Evolutionary conservation across 495 filamentous ascomycete genomes (phyloP), one percentile per base, ranked within the genome.

Genomic region (Penicillium desertorum): DNA sequence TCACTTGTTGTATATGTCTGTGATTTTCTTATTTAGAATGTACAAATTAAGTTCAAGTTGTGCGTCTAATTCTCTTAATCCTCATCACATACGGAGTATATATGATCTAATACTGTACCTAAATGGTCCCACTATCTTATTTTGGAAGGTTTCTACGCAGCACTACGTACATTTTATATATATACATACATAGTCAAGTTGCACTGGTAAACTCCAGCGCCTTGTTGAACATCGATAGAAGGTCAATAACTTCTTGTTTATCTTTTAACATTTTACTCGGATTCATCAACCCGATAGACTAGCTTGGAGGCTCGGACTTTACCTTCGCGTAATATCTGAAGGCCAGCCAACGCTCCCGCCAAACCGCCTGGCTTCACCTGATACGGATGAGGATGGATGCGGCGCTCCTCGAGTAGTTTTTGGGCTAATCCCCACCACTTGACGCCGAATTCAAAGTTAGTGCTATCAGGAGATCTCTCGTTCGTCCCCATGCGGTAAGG

Each of bases 321-420:
- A 17, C 69, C 68, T 54, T 62, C 60, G 14, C 62, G 52, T 39
- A 74, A 54, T 20, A 59, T 17, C 43, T 71, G 57, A 11, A 74
- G 54, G 1, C 71, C 70, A 1, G 47, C 43, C 22, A 70, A 46
- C 1, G 63, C 58, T 2, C 66, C 70, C 2, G 29, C 42, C 46
- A 74, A 58, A 8, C 82, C 82, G 16, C 74, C 76, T 9, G 65
- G 51, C 51, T 67, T 68, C 32, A 82, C 65, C 25, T 74, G 61
- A n/a, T 71, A 55, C 6, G 79, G 80, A 68, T 86, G 83, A 12
- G 75, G 50, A 37, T 65, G 64, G 3, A 86, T 61, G 63, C 74
- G 70, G n/a, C 77, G 76, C 30, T 69, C 60, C 14, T 74, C 75
- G 10, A 86, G 39, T 56, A 86, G 54, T 9, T 57, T 62, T 66